Base-by-base conservation (phyloP, 2,329 filamentous ascomycete genomes). In the Xylaria sp. region DNA sequence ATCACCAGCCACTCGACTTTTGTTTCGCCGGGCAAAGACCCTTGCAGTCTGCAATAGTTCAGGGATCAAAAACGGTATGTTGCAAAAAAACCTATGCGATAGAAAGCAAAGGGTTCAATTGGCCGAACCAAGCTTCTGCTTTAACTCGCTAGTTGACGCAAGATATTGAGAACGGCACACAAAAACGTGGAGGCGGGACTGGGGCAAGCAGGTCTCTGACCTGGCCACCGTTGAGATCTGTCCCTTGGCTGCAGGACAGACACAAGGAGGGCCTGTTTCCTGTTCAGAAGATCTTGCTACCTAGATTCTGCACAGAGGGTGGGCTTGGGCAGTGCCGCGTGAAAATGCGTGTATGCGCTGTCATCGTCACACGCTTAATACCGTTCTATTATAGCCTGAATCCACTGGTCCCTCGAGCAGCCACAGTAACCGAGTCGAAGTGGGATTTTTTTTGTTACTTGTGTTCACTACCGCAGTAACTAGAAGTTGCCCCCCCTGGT, bases 321-420 rank as follows among this genome's bases (percentile, higher is more conserved):
- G 34, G 58, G 43, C 41, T 61, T 55, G 53, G 45, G 59, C 46
- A 43, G 60, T 61, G 68, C 60, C 64, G 62, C 61, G 64, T 67
- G 62, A 66, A 67, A 50, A 67, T 75, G 73, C 63, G 68, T 34
- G 73, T 75, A 74, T 76, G 75, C 72, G 75, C 72, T 76, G 75
- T 76, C 74, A 76, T 75, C 72, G 73, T 76, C 75, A 76, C 74
- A 76, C 72, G 60, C 74, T 75, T 76, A 75, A 68, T 71, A 73
- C 66, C n/a, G 58, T 65, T 70, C 67, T 72, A 72, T 69, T 73
- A 73, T 76, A 76, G 66, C 66, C 67, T 69, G 66, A 69, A 69
- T 67, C 59, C 55, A 63, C 60, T 32, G 67, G 72, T 65, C 66
- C 66, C 71, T 67, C 68, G 62, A 63, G 60, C 45, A 60, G 60